phyloP scores from a whole-genome alignment of 2,329 filamentous ascomycete species.

The Colletotrichum nymphaeae region DNA sequence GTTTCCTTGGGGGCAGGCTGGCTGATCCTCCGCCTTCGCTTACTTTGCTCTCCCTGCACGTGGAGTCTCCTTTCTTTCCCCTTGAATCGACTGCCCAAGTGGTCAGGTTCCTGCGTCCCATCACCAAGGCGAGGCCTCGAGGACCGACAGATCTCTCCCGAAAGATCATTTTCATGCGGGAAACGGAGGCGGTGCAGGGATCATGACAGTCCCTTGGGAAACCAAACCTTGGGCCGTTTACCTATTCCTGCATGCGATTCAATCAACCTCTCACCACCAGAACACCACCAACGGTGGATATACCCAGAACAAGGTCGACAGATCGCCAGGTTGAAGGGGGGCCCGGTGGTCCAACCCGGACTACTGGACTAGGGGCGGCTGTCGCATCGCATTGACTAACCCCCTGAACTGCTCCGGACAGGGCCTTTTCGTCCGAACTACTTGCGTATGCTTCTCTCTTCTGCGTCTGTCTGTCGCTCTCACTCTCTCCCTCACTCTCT shows the following conservation, averaged over 20 bases:
- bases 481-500: background rate
- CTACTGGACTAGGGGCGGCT: slow-evolving; percentile 29
- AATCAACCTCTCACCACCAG: slow-evolving; percentile 33
- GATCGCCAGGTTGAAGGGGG: slow-evolving; percentile 4
- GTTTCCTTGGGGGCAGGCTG: background rate
- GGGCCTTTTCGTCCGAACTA: slow-evolving; percentile 34
- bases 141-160: slow-evolving; percentile 8
- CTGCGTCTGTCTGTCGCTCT: background rate
- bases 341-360: background rate
- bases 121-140: background rate
- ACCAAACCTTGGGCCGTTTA: slow-evolving; percentile 16
- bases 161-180: slow-evolving; percentile 16
- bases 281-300: slow-evolving; percentile 24
- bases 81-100: background rate
- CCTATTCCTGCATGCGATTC: background rate
- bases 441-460: slow-evolving; percentile 22
- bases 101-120: background rate
- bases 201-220: slow-evolving; percentile 23
- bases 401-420: slow-evolving; percentile 22
- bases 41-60: background rate
- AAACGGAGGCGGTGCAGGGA: slow-evolving; percentile 13
- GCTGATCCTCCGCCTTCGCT: slow-evolving; percentile 23
- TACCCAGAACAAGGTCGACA: slow-evolving; percentile 17
- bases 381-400: slow-evolving; percentile 32
- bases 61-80: background rate